These are phyloP conservation scores for Leucosporidium yakuticum DNA, from an alignment of 768 basidiomycete genomes.

Conservation along the genomic window DNA sequence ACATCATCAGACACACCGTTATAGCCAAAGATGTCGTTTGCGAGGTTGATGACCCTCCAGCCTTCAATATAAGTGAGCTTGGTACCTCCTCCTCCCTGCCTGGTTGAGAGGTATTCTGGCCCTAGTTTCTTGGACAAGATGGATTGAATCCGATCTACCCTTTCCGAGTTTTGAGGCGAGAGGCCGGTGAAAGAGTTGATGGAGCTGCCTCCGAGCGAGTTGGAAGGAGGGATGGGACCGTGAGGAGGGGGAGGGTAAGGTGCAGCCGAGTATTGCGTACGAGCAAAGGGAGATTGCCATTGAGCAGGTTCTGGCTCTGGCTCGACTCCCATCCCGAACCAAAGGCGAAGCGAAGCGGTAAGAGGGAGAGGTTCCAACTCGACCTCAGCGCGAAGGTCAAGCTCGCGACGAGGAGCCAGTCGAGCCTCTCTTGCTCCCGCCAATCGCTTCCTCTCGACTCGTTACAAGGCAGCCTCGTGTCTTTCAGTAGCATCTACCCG, in stretches of 20 bases:
- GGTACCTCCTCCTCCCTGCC: slow-evolving; percentile 70
- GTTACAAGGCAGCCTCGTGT: too few relatives aligned
- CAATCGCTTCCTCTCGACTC: too few relatives aligned
- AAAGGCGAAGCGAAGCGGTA: too few relatives aligned
- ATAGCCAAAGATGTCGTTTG: slow-evolving; percentile 97
- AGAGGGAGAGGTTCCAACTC: too few relatives aligned
- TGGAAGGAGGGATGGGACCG: background rate
- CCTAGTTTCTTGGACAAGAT: slow-evolving; percentile 83
- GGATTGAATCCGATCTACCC: slow-evolving; percentile 66
- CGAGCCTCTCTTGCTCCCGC: too few relatives aligned
- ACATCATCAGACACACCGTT: slow-evolving; percentile 81
- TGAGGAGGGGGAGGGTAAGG: background rate
- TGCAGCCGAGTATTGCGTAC: background rate
- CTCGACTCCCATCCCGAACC: too few relatives aligned
- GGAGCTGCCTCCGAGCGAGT: slow-evolving; percentile 1
- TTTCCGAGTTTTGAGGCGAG: background rate
- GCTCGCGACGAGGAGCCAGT: too few relatives aligned
- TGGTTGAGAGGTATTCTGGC: slow-evolving; percentile 83
- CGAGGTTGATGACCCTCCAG: slow-evolving; percentile 96
- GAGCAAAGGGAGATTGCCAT: background rate
- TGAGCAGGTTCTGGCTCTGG: too few relatives aligned
- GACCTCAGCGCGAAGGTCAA: too few relatives aligned
- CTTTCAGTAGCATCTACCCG: too few relatives aligned
- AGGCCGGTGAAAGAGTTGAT: slow-evolving; percentile 15
- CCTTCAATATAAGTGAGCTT: slow-evolving; percentile 94